Evolutionary conservation across 768 basidiomycete genomes (phyloP).

Genomic region (Pleurotus citrinopileatus): DNA sequence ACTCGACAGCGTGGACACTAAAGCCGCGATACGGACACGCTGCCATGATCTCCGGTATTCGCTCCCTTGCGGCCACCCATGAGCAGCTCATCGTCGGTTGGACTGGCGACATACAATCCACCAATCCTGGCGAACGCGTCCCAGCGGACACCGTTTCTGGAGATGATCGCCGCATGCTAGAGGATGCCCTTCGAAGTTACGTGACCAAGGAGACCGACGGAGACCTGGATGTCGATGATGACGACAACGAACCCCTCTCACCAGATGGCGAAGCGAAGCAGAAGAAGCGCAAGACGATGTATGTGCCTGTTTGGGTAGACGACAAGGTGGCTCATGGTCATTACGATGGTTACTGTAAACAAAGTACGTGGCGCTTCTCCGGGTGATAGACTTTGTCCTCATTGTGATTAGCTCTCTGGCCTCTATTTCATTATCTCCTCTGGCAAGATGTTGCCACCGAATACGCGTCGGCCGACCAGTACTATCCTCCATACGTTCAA

Average conservation of each 20-base stretch:
- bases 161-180: constrained; percentile 64
- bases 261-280: constrained; percentile 27
- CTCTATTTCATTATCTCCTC: constrained; percentile 95
- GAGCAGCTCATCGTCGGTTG: constrained; percentile 93
- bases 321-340: constrained; percentile 89
- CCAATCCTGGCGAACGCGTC: constrained; percentile 41
- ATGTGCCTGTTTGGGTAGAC: constrained; percentile 89
- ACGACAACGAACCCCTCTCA: constrained; percentile 2
- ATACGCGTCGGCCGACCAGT: constrained; percentile 78
- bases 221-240: neutral
- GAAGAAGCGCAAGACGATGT: constrained; percentile 59
- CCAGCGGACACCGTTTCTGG: constrained; percentile 49
- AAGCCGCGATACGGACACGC: constrained; percentile 83
- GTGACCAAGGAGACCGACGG: constrained; percentile 47
- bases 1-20: constrained; percentile 63
- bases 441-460: constrained; percentile 96
- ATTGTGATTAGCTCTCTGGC: constrained; percentile 81
- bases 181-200: constrained; percentile 62
- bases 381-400: neutral
- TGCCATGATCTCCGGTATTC: constrained; percentile 93
- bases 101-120: constrained; percentile 81
- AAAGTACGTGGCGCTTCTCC: constrained; percentile 57
- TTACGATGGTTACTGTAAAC: constrained; percentile 98
- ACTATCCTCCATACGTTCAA: constrained; percentile 78
- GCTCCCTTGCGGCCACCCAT: constrained; percentile 77